A percentile compares a stretch with the other conserved stretches of the same genome.
Evolutionary conservation across 2,329 filamentous ascomycete species (phyloP).

Genomic region (Colletotrichum destructivum): DNA sequence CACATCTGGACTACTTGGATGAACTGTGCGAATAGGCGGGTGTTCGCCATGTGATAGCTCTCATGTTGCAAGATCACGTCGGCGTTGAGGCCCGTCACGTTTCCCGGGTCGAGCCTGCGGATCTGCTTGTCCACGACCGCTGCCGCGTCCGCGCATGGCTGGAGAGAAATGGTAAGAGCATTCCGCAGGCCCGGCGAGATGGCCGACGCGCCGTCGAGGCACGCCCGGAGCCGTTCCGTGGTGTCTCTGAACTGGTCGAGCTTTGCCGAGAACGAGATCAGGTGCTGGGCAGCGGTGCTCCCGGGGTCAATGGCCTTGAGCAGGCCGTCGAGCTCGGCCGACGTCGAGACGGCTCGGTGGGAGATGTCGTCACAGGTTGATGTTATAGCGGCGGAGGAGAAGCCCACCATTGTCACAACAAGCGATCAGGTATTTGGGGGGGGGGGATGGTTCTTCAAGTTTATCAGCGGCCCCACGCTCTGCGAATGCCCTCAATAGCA

Average conservation of each 20-base stretch:
- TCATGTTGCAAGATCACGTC: slow-evolving; percentile 48
- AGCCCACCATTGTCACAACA: slow-evolving; percentile 50
- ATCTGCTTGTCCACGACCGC: slow-evolving; percentile 54
- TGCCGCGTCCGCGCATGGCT: slow-evolving; percentile 49
- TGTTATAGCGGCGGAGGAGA: slow-evolving; percentile 53
- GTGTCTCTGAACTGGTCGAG: slow-evolving; percentile 48
- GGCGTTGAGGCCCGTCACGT: slow-evolving; percentile 45
- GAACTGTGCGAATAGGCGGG: slow-evolving; percentile 44
- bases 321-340: slow-evolving; percentile 50
- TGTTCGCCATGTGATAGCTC: slow-evolving; percentile 46
- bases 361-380: slow-evolving; percentile 51
- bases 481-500: not conserved
- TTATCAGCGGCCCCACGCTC: not conserved
- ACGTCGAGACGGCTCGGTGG: slow-evolving; percentile 49
- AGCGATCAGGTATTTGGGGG: not conserved
- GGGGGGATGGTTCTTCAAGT: not conserved
- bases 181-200: slow-evolving; percentile 52
- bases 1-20: slow-evolving; percentile 33
- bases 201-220: slow-evolving; percentile 45
- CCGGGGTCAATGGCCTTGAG: slow-evolving; percentile 41
- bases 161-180: slow-evolving; percentile 47
- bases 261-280: slow-evolving; percentile 45
- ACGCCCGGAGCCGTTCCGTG: slow-evolving; percentile 46
- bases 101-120: slow-evolving; percentile 49
- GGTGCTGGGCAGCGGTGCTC: slow-evolving; percentile 39